Evolutionary conservation across 495 filamentous ascomycete genomes (phyloP).

Genomic region (Niebla homalea): DNA sequence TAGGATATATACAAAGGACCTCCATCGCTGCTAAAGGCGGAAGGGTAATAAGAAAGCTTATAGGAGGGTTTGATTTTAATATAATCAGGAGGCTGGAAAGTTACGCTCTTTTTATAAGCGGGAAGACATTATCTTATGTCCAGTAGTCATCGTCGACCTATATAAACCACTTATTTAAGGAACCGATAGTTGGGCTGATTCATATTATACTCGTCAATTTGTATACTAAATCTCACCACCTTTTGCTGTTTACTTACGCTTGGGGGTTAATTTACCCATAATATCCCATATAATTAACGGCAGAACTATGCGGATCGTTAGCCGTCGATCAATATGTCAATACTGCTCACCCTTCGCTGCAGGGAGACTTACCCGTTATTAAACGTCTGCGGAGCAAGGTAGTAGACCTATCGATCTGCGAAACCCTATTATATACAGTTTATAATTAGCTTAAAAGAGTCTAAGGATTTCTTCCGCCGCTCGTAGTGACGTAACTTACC

Average conservation of each 20-base stretch:
- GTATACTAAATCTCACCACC: background rate
- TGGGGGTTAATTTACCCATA: background rate
- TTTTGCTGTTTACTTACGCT: background rate
- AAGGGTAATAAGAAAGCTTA: background rate
- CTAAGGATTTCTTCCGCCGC: too few relatives aligned
- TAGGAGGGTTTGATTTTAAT: background rate
- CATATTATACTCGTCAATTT: too few relatives aligned
- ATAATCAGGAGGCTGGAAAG: background rate
- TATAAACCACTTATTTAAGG: slow-evolving; percentile 42
- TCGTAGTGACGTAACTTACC: too few relatives aligned
- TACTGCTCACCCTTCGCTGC: too few relatives aligned
- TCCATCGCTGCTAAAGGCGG: background rate
- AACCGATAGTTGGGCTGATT: slow-evolving; percentile 23
- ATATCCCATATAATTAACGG: background rate
- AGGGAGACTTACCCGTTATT: too few relatives aligned
- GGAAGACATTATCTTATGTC: slow-evolving; percentile 32
- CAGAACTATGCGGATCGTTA: background rate
- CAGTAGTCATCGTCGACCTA: slow-evolving; percentile 40
- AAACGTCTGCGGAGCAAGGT: too few relatives aligned
- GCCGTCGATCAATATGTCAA: too few relatives aligned
- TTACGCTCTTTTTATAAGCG: background rate
- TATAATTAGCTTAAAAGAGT: too few relatives aligned
- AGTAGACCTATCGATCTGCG: too few relatives aligned
- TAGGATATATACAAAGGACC: slow-evolving; percentile 7
- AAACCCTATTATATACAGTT: too few relatives aligned